Percentiles rank a stretch among this genome's conserved stretches.
Evolutionary conservation across 805 yeast species (phyloP).

Genomic region (Candida cerambycidarum): DNA sequence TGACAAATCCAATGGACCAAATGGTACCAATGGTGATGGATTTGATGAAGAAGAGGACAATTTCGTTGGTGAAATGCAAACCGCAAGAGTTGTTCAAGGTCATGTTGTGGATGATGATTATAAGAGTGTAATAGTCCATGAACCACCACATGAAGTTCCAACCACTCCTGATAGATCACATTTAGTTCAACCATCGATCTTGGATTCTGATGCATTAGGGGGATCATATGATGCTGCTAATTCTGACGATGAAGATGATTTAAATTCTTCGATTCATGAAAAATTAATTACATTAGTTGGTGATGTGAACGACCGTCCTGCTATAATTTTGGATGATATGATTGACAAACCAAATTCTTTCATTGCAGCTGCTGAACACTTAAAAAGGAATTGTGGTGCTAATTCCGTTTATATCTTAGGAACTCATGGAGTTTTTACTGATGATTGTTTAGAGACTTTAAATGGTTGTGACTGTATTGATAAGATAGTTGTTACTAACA

Average conservation of each 20-base stretch:
- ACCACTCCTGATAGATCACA: conserved; percentile 50
- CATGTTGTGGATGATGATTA: conserved; percentile 92
- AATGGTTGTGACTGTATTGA: conserved; percentile 81
- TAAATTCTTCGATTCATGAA: conserved; percentile 59
- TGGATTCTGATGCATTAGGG: conserved; percentile 67
- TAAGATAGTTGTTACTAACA: conserved; percentile 91
- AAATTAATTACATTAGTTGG: conserved; percentile 95
- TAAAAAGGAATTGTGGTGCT: conserved; percentile 95
- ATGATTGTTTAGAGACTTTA: conserved; percentile 77
- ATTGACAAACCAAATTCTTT: conserved; percentile 92
- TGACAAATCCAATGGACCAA: conserved; percentile 36
- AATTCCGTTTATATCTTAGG: conserved; percentile 86
- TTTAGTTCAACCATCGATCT: conserved; percentile 82
- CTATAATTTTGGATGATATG: conserved; percentile 95
- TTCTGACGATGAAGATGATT: conserved; percentile 87
- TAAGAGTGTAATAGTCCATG: conserved; percentile 30
- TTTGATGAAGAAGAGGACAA: conserved; percentile 63
- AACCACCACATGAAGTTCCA: conserved; percentile 10
- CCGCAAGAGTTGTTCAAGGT: conserved; percentile 94
- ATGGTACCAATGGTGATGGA: conserved; percentile 37
- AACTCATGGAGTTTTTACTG: conserved; percentile 93
- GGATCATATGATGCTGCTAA: conserved; percentile 73
- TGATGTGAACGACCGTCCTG: conserved; percentile 87
- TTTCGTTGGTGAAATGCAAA: conserved; percentile 78
- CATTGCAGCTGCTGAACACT: conserved; percentile 97